Conservation (phyloP, 1,284 basidiomycete genomes). For the Ganoderma sinense region DNA sequence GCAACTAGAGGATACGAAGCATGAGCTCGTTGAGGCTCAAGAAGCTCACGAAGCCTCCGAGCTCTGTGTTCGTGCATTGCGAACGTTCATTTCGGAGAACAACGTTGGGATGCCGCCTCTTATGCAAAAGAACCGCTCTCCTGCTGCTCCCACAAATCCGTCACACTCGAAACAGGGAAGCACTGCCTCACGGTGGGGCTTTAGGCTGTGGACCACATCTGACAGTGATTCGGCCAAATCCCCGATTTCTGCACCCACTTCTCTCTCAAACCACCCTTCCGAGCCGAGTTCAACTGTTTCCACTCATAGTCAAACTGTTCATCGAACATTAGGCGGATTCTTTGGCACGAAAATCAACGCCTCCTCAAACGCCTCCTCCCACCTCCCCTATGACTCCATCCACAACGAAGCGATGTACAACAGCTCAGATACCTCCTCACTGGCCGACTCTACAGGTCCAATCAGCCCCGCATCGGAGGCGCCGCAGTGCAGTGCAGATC, state of each 20-base stretch:
- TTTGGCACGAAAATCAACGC: constrained; percentile 65
- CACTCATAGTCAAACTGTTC: constrained; percentile 47
- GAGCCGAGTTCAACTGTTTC: constrained; percentile 29
- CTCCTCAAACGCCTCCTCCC: constrained; percentile 48
- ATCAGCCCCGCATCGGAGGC: constrained; percentile 40
- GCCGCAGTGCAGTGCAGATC: not conserved
- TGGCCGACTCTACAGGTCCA: constrained; percentile 45
- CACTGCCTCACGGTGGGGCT: constrained; percentile 44
- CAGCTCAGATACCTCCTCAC: constrained; percentile 47
- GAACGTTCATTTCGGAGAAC: constrained; percentile 86
- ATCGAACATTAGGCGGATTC: constrained; percentile 72
- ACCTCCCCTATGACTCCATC: constrained; percentile 21
- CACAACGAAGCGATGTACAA: constrained; percentile 42
- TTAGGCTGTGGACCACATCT: constrained; percentile 67
- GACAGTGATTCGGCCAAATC: constrained; percentile 23
- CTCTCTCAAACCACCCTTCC: constrained; percentile 28
- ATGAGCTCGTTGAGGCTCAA: constrained; percentile 76
- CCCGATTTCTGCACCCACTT: constrained; percentile 32
- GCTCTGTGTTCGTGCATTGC: constrained; percentile 79
- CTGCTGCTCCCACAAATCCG: constrained; percentile 33
- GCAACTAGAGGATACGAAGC: constrained; percentile 69
- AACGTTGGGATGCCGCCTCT: constrained; percentile 54
- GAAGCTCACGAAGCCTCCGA: constrained; percentile 92
- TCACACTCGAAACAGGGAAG: constrained; percentile 29
- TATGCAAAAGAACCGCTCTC: constrained; percentile 33